Percentiles rank a stretch among this genome's conserved stretches.
phyloP scores from a whole-genome alignment of 2,329 filamentous ascomycete species.

The Apiospora malaysiana region DNA sequence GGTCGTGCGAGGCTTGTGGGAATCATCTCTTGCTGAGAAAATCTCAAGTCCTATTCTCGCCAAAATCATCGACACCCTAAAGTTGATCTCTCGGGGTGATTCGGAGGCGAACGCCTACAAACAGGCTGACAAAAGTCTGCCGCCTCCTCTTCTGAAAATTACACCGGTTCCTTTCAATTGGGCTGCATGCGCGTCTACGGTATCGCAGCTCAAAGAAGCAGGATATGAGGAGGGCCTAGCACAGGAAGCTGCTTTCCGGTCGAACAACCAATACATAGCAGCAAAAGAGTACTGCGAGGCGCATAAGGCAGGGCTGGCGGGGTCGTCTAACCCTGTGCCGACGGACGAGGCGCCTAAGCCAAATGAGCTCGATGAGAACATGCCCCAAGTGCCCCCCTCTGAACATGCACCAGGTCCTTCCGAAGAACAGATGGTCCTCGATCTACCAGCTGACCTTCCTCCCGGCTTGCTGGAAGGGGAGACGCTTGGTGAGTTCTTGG shows the following conservation, averaged over 20 bases:
- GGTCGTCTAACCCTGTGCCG: conserved; percentile 71
- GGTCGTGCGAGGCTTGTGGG: conserved; percentile 80
- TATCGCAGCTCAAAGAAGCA: conserved; percentile 41
- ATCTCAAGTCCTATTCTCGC: conserved; percentile 78
- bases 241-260: conserved; percentile 82
- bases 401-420: not conserved
- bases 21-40: conserved; percentile 82
- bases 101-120: conserved; percentile 71
- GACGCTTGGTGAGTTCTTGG: not conserved
- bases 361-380: conserved; percentile 34
- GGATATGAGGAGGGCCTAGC: conserved; percentile 61
- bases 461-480: conserved; percentile 35
- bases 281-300: conserved; percentile 79
- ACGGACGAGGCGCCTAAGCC: conserved; percentile 51
- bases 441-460: conserved; percentile 33
- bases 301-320: conserved; percentile 61
- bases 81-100: conserved; percentile 78
- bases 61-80: conserved; percentile 82
- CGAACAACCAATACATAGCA: conserved; percentile 66
- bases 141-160: conserved; percentile 49
- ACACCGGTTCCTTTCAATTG: conserved; percentile 54
- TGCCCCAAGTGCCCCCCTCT: not conserved
- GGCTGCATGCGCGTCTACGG: conserved; percentile 39
- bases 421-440: conserved; percentile 36
- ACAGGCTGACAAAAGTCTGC: conserved; percentile 60